Evolutionary conservation across 306 rosid species (phyloP), one percentile per base, ranked within the genome.

Genomic region (Herpetospermum pedunculosum): DNA sequence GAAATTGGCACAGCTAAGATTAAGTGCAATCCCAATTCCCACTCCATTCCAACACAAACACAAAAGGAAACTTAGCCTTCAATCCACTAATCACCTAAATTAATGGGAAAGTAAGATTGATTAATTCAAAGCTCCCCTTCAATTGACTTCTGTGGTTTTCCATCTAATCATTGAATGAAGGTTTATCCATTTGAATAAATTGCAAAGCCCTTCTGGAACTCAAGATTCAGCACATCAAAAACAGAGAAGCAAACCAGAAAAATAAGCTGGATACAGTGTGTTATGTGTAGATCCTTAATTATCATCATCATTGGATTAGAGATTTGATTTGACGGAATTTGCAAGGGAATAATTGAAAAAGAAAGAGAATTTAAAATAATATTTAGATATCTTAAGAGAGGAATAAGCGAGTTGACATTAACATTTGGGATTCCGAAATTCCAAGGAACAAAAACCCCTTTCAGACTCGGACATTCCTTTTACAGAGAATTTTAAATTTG

Each of bases 91-190:
- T 81, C 77, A 69, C 81, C 96, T 82, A 78, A 70, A 74, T 81
- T 80, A 8, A 63, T 15, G 92, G 81, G 76, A 84, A 55, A 81
- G 74, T 72, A 81, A 70, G 63, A 1, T 43, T 29, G 16, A 18
- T 71, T 78, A 76, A 77, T 72, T 68, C 62, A 85, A 75, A 75
- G 71, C 34, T 73, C 73, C 41, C 73, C 41, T 23, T 6, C 41
- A 35, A 0, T 87, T 85, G 88, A 86, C 93, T 88, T 77, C 67
- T 84, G 89, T 70, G 83, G 81, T 63, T 76, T 76, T 81, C 80
- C 81, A 81, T 84, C 87, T 77, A 81, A 87, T 83, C 84, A 85
- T 84, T 81, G 81, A 50, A 75, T 59, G 49, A 32, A 58, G 80
- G 77, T 54, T 59, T 72, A 78, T 76, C 85, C 53, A 78, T 63